Evolutionary conservation across 805 yeast species (phyloP).

Genomic region (Maudiozyma turicensis): DNA sequence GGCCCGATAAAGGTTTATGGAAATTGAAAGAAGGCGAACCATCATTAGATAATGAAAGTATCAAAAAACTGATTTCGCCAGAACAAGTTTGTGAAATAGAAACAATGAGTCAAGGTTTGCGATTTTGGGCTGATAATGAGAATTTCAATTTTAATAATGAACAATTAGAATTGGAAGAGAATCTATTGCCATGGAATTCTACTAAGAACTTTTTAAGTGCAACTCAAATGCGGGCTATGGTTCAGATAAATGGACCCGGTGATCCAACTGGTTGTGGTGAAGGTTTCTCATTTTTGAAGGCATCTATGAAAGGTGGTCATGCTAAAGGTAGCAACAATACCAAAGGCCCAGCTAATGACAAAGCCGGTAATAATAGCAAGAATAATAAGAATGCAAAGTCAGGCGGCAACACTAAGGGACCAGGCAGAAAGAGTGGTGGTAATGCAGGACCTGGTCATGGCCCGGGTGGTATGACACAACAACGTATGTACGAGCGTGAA

Average conservation of each 20-base stretch:
- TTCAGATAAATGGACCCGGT: slow-evolving; percentile 88
- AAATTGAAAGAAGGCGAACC: slow-evolving; percentile 61
- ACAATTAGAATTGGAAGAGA: slow-evolving; percentile 66
- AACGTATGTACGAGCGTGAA: slow-evolving; percentile 85
- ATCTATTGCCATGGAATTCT: slow-evolving; percentile 89
- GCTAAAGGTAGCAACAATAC: slow-evolving; percentile 15
- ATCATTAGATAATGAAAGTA: slow-evolving; percentile 66
- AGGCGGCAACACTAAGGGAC: neutral
- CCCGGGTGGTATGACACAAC: slow-evolving; percentile 76
- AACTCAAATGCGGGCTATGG: slow-evolving; percentile 94
- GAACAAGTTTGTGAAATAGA: slow-evolving; percentile 84
- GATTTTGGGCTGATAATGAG: slow-evolving; percentile 71
- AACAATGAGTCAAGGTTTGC: slow-evolving; percentile 91
- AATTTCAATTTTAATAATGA: slow-evolving; percentile 38
- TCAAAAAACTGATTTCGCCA: slow-evolving; percentile 77
- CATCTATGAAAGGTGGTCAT: slow-evolving; percentile 95
- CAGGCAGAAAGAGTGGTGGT: neutral
- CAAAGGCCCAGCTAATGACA: slow-evolving; percentile 6
- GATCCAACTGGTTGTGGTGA: slow-evolving; percentile 90
- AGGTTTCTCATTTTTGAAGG: slow-evolving; percentile 76
- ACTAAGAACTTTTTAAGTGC: slow-evolving; percentile 86
- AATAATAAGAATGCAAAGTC: slow-evolving; percentile 1
- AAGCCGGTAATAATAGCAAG: slow-evolving; percentile 10
- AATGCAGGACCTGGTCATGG: slow-evolving; percentile 45
- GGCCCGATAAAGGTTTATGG: slow-evolving; percentile 94